Evolutionary conservation across 768 basidiomycete species (phyloP).

Genomic region (Lactarius hengduanensis): DNA sequence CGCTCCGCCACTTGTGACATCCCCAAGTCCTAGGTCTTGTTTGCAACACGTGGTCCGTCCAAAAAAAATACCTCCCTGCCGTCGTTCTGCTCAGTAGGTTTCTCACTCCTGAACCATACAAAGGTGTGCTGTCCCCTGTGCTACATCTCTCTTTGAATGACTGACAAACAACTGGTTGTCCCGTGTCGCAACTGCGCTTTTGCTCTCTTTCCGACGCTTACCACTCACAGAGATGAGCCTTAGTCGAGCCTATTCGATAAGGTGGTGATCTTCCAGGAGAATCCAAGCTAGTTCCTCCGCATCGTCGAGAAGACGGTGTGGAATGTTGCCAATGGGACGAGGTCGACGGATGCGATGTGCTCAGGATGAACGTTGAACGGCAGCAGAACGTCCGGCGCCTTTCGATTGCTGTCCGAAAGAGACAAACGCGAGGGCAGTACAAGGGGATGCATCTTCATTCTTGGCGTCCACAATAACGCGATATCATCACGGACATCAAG

Average conservation of each 20-base stretch:
- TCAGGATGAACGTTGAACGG: conserved; percentile 35
- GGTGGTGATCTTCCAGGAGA: conserved; percentile 28
- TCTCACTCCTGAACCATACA: too few relatives aligned
- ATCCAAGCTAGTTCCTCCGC: conserved; percentile 31
- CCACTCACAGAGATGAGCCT: background rate
- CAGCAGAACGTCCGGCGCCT: conserved; percentile 42
- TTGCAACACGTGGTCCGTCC: background rate
- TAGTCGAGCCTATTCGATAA: conserved; percentile 27
- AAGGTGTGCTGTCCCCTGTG: too few relatives aligned
- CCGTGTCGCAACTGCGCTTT: too few relatives aligned
- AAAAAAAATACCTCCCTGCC: too few relatives aligned
- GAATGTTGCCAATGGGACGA: conserved; percentile 37
- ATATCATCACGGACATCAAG: conserved; percentile 37
- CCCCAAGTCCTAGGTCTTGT: background rate
- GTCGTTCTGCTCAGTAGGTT: too few relatives aligned
- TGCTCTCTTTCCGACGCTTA: too few relatives aligned
- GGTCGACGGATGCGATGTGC: conserved; percentile 28
- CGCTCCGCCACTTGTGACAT: too few relatives aligned
- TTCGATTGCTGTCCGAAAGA: conserved; percentile 36
- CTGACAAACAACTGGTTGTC: too few relatives aligned
- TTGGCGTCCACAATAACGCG: conserved; percentile 44
- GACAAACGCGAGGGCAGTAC: conserved; percentile 30
- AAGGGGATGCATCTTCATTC: conserved; percentile 33
- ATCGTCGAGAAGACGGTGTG: conserved; percentile 39
- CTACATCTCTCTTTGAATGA: too few relatives aligned